phyloP scores from a whole-genome alignment of 805 yeast species.

The Priceomyces castillae region DNA sequence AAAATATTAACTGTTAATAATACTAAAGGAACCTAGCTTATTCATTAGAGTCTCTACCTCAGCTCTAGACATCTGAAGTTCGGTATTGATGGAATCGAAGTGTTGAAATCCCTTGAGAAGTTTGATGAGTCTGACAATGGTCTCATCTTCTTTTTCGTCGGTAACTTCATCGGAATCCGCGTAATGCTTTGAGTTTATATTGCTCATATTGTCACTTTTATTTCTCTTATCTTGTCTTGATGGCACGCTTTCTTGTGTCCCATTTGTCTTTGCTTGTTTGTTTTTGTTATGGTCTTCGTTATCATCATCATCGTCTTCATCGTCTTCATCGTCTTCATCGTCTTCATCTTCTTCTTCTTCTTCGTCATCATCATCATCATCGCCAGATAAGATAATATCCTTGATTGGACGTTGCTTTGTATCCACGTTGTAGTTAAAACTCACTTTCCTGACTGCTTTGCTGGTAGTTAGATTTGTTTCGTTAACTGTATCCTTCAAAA shows the following conservation, averaged over 20 bases:
- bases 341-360: slow-evolving; percentile 12
- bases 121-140: slow-evolving; percentile 38
- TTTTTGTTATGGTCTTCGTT: slow-evolving; percentile 6
- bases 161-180: neutral
- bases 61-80: slow-evolving; percentile 51
- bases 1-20: slow-evolving; percentile 27
- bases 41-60: slow-evolving; percentile 52
- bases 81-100: slow-evolving; percentile 70
- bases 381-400: slow-evolving; percentile 11
- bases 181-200: neutral
- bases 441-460: slow-evolving; percentile 27
- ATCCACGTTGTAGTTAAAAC: slow-evolving; percentile 28
- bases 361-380: slow-evolving; percentile 12
- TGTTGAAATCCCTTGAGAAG: slow-evolving; percentile 51
- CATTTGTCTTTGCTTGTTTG: neutral
- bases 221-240: too few relatives aligned
- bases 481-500: slow-evolving; percentile 20
- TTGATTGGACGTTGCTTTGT: slow-evolving; percentile 7
- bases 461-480: slow-evolving; percentile 19
- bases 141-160: slow-evolving; percentile 14
- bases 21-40: slow-evolving; percentile 33
- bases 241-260: neutral
- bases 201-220: neutral
- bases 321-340: slow-evolving; percentile 5
- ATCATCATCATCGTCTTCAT: slow-evolving; percentile 6